Base-by-base conservation (phyloP, 441 rosid species). In the Francoa sonchifolia region DNA sequence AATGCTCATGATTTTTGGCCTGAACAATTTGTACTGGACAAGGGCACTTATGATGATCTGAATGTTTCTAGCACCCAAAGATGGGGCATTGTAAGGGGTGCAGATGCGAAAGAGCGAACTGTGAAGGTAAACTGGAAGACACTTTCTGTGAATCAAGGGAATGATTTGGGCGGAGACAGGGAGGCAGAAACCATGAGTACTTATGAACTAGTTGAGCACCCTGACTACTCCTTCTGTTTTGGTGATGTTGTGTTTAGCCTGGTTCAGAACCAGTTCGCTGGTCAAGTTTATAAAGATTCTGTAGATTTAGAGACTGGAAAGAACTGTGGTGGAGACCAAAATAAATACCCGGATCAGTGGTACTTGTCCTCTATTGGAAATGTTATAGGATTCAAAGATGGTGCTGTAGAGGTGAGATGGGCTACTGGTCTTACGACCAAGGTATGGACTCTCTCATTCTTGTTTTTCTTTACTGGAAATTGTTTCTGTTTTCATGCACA, bases 321-420 rank as follows among this genome's bases (percentile, higher is more conserved):
- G 32, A 47, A 33, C 39, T 66, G 61, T 41, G 49, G 37, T 29
- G 28, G 43, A 44, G 35, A 19, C 21, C 66, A 66, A 55, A 27
- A 52, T n/a, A 54, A 69, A 62, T 48, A 44, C 34, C 28, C 28
- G n/a, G 57, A 65, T 26, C 65, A 69, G 48, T 59, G 79, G 5
- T 78, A 83, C 65, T 84, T 81, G 41, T 83, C 97, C 32, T 92
- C 96, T 96, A 94, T 87, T 52, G 97, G 97, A 49, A 81, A 87
- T 67, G 74, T 92, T 60, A 83, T 84, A 57, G 96, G 88, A 44
- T 80, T 87, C 17, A 75, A 59, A 60, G 72, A 87, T 67, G 99
- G 97, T 55, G 84, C 86, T 50, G 87, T 92, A 49, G 87, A 92
- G 70, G 99, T 92, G 51, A 75, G 95, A 35, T 92, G 97, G 99